Base-by-base conservation (phyloP, 2,329 filamentous ascomycete genomes). In the Xylariomycetidae sp. region DNA sequence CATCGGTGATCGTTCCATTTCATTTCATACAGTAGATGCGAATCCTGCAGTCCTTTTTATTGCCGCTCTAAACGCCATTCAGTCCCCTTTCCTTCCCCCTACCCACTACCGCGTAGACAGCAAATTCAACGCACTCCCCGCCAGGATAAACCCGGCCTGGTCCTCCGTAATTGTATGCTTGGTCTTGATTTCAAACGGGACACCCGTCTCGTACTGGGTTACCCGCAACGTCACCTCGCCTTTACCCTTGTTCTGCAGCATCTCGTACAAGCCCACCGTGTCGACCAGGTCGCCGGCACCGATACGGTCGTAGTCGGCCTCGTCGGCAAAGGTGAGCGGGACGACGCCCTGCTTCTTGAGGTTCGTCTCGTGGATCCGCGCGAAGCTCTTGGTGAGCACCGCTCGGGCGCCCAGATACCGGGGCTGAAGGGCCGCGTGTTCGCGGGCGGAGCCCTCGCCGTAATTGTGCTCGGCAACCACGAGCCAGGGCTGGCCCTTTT, bases 381-480 rank as follows among this genome's bases (percentile, higher is more conserved):
- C 88, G 56, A 95, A 94, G 23, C 76, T 84, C 68, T 95, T 95
- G 36, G 82, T 72, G 13, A 94, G 72, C 37, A 95, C 87, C 53
- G 94, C 71, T 31, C 85, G 75, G 14, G 85, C 86, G 38, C 88
- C 89, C 2, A 95, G 79, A 63, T 89, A 94, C n/a, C 88, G 74
- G 2, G 88, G 89, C 60, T 95, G 88, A 22, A 95, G 70, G 2
- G 88, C 88, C 15, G 88, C 88, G 63, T 95, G 88, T 59, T 95
- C 88, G 45, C 88, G 76, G 3, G 88, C 87, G 32, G 82, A 88
- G 13, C 88, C 88, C 61, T 95, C 88, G 46, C 89, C 88, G 65
- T 95, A 95, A 72, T 98, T 98, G 66, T 94, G 87, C 68, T 98
- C 92, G 13, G 90, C 92, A 18, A 98, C 85, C 10, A 96, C 88